These are phyloP conservation scores for Botrytis porri DNA, from an alignment of 2,329 filamentous ascomycete genomes.

Conservation along the genomic window DNA sequence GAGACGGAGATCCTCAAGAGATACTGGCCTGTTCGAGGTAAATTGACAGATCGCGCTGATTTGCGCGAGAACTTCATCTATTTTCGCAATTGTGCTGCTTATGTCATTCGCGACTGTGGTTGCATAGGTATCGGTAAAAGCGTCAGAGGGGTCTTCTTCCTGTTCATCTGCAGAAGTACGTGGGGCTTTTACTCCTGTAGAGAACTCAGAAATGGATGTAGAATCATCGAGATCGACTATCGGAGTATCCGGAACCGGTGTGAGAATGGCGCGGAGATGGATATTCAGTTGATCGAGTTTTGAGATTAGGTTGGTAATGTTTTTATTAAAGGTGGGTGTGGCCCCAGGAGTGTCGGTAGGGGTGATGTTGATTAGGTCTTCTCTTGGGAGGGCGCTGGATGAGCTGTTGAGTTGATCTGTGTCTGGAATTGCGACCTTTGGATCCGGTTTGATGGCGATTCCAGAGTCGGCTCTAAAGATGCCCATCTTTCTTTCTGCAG, in stretches of 20 bases:
- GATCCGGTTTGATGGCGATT: background rate
- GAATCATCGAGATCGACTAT: background rate
- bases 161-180: background rate
- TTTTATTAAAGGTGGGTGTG: background rate
- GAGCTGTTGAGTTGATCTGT: too few relatives aligned
- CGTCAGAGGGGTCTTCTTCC: background rate
- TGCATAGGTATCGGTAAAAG: background rate
- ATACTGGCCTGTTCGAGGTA: background rate
- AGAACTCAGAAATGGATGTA: background rate
- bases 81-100: background rate
- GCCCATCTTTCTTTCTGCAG: background rate
- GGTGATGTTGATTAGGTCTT: rapidly evolving
- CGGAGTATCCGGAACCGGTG: background rate
- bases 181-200: background rate
- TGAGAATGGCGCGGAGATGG: background rate
- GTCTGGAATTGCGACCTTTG: background rate
- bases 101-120: background rate
- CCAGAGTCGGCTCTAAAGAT: background rate
- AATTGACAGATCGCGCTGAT: background rate
- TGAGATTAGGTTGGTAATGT: background rate
- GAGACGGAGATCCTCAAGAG: background rate
- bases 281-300: background rate
- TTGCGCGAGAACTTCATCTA: background rate
- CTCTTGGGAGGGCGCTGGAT: background rate
- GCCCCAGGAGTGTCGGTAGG: background rate